These are phyloP conservation scores for Penicillium brevicompactum DNA, from an alignment of 2,329 filamentous ascomycete species.

Conservation along the genomic window DNA sequence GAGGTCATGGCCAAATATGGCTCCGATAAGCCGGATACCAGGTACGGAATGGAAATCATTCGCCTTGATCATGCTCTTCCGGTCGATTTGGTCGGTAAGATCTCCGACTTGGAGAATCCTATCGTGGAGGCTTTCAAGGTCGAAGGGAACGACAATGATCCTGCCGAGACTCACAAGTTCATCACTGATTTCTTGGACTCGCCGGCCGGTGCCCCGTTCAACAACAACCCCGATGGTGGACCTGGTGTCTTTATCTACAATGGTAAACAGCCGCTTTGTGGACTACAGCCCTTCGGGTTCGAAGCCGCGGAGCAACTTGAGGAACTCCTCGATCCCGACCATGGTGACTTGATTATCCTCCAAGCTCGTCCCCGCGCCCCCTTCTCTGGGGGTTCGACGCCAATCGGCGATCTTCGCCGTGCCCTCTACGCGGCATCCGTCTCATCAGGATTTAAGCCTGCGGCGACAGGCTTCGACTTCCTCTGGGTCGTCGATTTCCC, in stretches of 20 bases:
- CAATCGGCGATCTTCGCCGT: constrained; percentile 71
- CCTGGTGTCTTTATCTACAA: constrained; percentile 80
- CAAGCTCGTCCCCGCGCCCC: constrained; percentile 72
- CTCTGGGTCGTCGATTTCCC: constrained; percentile 91
- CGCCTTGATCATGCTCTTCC: constrained; percentile 66
- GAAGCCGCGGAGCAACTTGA: constrained; percentile 65
- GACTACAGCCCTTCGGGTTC: constrained; percentile 76
- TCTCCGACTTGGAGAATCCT: constrained; percentile 68
- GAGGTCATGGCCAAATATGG: constrained; percentile 80
- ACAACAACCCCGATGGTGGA: constrained; percentile 71
- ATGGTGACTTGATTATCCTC: constrained; percentile 78
- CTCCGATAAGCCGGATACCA: constrained; percentile 87
- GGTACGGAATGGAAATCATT: constrained; percentile 70
- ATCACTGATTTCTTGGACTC: constrained; percentile 71
- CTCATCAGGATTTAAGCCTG: constrained; percentile 58
- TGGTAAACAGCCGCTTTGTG: constrained; percentile 70
- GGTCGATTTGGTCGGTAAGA: constrained; percentile 69
- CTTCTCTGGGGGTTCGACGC: constrained; percentile 71
- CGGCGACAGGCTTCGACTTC: constrained; percentile 62
- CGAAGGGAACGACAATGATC: constrained; percentile 47
- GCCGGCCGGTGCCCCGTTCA: constrained; percentile 59
- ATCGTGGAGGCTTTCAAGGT: constrained; percentile 76
- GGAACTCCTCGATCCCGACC: constrained; percentile 55
- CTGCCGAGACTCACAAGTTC: constrained; percentile 61
- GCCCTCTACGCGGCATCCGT: constrained; percentile 71